A percentile compares a stretch with the other conserved stretches of the same genome.
These are phyloP conservation scores for Heritiera fomes DNA, from an alignment of 345 rosid species.

Conservation along the genomic window DNA sequence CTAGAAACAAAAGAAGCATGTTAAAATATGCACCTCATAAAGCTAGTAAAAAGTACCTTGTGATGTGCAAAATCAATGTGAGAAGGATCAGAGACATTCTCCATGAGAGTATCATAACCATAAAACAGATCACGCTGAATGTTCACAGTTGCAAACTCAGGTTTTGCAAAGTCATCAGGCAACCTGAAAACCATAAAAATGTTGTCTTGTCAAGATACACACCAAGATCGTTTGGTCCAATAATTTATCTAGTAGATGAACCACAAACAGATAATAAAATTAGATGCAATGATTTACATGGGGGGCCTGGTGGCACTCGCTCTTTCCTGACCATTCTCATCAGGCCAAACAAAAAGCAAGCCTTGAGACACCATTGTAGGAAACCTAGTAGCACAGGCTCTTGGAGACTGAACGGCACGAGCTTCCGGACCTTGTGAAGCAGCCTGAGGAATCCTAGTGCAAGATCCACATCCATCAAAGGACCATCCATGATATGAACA, in stretches of 20 bases:
- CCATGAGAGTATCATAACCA: slow-evolving; percentile 96
- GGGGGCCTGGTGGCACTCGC: slow-evolving; percentile 76
- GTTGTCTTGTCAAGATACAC: neutral
- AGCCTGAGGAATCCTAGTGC: slow-evolving; percentile 90
- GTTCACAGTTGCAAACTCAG: slow-evolving; percentile 82
- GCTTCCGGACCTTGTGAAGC: slow-evolving; percentile 90
- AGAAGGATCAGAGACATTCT: slow-evolving; percentile 98
- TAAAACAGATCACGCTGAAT: slow-evolving; percentile 91
- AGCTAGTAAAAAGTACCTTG: slow-evolving; percentile 50
- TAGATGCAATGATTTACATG: slow-evolving; percentile 39
- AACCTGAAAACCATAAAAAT: slow-evolving; percentile 49
- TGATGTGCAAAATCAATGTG: slow-evolving; percentile 98
- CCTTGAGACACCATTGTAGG: slow-evolving; percentile 95
- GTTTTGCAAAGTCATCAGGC: slow-evolving; percentile 84
- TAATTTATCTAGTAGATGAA: neutral
- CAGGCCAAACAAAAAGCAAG: slow-evolving; percentile 97
- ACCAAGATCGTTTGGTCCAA: neutral
- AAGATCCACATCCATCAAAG: slow-evolving; percentile 83
- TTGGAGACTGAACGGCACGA: slow-evolving; percentile 74
- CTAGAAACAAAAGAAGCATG: neutral
- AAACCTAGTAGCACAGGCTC: slow-evolving; percentile 77
- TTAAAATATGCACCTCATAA: neutral
- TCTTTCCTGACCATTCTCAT: slow-evolving; percentile 82
- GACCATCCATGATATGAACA: slow-evolving; percentile 99
- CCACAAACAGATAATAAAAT: slow-evolving; percentile 6